These are phyloP conservation scores for Glycine latifolia DNA, from an alignment of 306 rosid species.

Conservation along the genomic window DNA sequence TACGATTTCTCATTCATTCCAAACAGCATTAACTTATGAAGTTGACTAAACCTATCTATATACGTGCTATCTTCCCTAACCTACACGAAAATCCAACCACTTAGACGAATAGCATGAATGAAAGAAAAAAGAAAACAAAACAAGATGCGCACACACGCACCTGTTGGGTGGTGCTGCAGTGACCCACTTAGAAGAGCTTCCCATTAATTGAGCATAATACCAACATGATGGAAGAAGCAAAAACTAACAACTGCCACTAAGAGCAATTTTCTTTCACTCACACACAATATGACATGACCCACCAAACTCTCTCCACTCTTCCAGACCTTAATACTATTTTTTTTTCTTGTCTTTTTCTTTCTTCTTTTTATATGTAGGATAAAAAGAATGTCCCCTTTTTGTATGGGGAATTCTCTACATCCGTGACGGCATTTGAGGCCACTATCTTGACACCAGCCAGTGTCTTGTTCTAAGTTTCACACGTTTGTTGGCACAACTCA, in stretches of 20 bases:
- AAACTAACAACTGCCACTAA: slow-evolving; percentile 59
- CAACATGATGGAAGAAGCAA: slow-evolving; percentile 56
- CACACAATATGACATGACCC: slow-evolving; percentile 46
- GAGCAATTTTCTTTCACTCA: slow-evolving; percentile 7
- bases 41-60: slow-evolving; percentile 26
- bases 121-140: background rate
- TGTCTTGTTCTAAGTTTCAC: slow-evolving; percentile 45
- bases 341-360: slow-evolving; percentile 21
- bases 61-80: slow-evolving; percentile 24
- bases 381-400: slow-evolving; percentile 32
- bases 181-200: slow-evolving; percentile 44
- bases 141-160: slow-evolving; percentile 29
- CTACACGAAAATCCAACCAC: slow-evolving; percentile 43
- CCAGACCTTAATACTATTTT: slow-evolving; percentile 40
- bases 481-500: background rate
- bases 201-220: slow-evolving; percentile 50
- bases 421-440: slow-evolving; percentile 5
- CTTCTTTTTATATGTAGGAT: background rate
- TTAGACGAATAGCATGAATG: background rate
- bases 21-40: slow-evolving; percentile 23
- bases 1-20: slow-evolving; percentile 24
- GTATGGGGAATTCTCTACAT: background rate
- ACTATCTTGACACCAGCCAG: background rate
- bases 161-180: slow-evolving; percentile 40
- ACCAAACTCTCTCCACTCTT: slow-evolving; percentile 59